phyloP scores from a whole-genome alignment of 768 basidiomycete species.

The Cystofilobasidium bisporidii region DNA sequence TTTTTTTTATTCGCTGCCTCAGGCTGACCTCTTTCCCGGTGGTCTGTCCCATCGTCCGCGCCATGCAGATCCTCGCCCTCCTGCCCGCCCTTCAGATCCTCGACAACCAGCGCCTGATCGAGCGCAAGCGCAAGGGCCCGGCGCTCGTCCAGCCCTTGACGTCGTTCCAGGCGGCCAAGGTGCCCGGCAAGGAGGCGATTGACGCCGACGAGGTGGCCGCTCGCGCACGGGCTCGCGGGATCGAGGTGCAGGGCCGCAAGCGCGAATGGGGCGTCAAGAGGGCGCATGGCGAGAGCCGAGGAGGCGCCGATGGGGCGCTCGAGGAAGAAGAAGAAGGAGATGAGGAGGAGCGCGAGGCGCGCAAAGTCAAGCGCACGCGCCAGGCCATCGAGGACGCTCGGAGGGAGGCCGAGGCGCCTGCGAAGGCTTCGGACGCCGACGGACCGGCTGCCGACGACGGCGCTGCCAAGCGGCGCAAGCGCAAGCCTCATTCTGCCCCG shows the following conservation, averaged over 20 bases:
- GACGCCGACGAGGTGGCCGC: slow-evolving; percentile 6
- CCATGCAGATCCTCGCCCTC: slow-evolving; percentile 14
- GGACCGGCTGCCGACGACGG: neutral
- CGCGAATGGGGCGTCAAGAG: neutral
- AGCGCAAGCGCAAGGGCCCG: slow-evolving; percentile 19
- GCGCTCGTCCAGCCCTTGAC: slow-evolving; percentile 3
- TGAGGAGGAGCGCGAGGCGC: neutral
- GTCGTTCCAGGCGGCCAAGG: neutral
- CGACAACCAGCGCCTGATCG: slow-evolving; percentile 22
- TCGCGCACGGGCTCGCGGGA: neutral
- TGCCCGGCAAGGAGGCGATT: neutral
- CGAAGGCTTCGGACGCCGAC: too few relatives aligned
- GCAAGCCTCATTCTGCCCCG: neutral
- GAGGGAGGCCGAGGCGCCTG: neutral
- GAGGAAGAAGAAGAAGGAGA: slow-evolving; percentile 2
- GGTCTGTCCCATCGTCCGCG: neutral
- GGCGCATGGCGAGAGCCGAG: too few relatives aligned
- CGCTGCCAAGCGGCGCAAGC: slow-evolving; percentile 3
- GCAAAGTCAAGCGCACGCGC: neutral
- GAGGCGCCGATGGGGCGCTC: too few relatives aligned
- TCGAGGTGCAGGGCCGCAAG: slow-evolving; percentile 2
- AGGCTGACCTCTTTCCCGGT: too few relatives aligned
- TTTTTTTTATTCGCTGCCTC: too few relatives aligned
- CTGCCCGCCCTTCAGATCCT: slow-evolving; percentile 27
- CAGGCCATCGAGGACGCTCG: neutral